Base-by-base conservation (phyloP, 2,329 filamentous ascomycete species). In the Triangularia setosa region DNA sequence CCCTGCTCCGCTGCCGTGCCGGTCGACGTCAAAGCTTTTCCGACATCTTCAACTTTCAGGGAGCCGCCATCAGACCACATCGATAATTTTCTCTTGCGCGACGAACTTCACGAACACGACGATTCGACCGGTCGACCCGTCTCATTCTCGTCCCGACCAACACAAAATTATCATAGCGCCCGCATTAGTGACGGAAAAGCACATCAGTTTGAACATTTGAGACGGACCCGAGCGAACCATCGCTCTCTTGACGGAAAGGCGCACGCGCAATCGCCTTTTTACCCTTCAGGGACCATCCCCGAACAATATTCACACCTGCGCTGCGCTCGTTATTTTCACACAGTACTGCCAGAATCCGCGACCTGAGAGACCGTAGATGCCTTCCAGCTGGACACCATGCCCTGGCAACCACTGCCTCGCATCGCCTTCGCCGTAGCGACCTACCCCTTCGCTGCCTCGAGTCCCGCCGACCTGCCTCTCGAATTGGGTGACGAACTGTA, bases 401-500 rank as follows among this genome's bases (percentile, higher is more conserved):
- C 93, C 85, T 99, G 95, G 95, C 89, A 91, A 85, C 94, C 95
- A 74, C 86, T 99, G 78, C 92, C 93, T 78, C 91, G 92, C 74
- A 97, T 99, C 82, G 95, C 93, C 75, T 99, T 98, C 83, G 96
- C 94, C 72, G 91, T 99, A 78, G 95, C 94, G 82, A 93, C 90
- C 70, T 96, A 93, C 77, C 95, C 95, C 40, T 99, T 99, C 80
- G 85, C 90, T 72, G 91, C 95, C 66, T 89, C 91, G 65, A 89
- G 89, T 69, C 87, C 93, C 61, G 91, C 93, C 76, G 95, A 99
- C 78, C 88, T 99, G 21, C 95, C 96, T 9, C 89, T 99, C 75
- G 93, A 99, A 78, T 92, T 99, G 69, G 95, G 95, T 62, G 95
- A 99, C 84, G 95, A 99, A 79, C 83, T 99, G 69, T 99, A 99